Evolutionary conservation across 306 rosid species (phyloP).

Genomic region (Corylus heterophylla): DNA sequence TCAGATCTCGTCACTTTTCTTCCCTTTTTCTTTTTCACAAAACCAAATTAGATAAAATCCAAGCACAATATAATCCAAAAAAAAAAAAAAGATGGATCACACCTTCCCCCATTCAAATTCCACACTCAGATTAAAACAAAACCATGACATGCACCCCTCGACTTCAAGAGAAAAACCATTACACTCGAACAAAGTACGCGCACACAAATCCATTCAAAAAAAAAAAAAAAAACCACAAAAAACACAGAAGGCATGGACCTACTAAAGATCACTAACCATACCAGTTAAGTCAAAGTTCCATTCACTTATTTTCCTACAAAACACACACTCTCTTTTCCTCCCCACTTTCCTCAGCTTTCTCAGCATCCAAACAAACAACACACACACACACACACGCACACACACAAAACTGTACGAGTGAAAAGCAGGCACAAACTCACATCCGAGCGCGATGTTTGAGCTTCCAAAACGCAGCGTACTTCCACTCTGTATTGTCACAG

Average conservation of each 20-base stretch:
- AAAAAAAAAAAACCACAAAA: not conserved
- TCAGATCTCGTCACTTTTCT: not conserved
- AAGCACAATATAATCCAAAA: not conserved
- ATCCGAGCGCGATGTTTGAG: slow-evolving; percentile 79
- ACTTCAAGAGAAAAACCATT: not conserved
- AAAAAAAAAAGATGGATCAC: not conserved
- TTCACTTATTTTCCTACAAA: not conserved
- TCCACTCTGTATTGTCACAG: slow-evolving; percentile 85
- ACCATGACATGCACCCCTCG: not conserved
- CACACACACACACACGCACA: not conserved
- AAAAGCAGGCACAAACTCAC: slow-evolving; percentile 41
- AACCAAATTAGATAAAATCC: not conserved
- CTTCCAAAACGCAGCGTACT: slow-evolving; percentile 94
- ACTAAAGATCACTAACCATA: not conserved
- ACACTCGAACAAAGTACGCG: not conserved
- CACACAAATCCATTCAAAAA: not conserved
- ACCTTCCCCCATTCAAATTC: not conserved
- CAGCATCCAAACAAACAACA: not conserved
- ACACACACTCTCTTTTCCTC: too few species aligned
- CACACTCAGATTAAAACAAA: not conserved
- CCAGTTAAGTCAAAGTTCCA: not conserved
- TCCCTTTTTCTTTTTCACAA: not conserved
- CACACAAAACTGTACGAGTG: not conserved
- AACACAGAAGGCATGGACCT: not conserved
- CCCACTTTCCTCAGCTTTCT: not conserved